phyloP scores from a whole-genome alignment of 2,329 filamentous ascomycete genomes.

The Fusarium coffeatum region DNA sequence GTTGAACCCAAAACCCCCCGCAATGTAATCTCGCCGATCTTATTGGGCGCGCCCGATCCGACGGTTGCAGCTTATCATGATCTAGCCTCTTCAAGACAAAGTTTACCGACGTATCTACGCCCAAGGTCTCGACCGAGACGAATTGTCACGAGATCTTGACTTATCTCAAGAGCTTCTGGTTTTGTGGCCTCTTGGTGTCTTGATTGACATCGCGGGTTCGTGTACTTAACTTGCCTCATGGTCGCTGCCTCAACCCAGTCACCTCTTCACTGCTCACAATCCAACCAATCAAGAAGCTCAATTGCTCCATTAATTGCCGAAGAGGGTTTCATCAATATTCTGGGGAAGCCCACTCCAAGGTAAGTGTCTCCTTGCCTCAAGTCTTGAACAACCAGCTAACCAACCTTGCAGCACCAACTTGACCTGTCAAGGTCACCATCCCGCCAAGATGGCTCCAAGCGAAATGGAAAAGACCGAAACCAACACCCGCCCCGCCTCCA shows the following conservation, averaged over 20 bases:
- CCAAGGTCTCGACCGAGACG: background rate
- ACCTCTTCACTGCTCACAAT: too few species aligned
- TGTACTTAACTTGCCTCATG: slow-evolving; percentile 8
- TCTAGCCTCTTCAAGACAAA: slow-evolving; percentile 3
- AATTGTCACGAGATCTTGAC: background rate
- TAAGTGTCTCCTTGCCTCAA: too few species aligned
- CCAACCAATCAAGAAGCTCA: background rate
- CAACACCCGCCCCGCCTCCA: background rate
- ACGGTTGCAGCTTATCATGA: slow-evolving; percentile 20
- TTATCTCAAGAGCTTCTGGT: background rate
- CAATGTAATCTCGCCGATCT: background rate
- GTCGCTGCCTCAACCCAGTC: too few species aligned
- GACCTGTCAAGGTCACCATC: background rate
- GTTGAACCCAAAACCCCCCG: background rate
- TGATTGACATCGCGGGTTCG: background rate
- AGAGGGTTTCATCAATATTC: background rate
- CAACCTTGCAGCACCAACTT: background rate
- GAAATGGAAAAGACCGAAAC: slow-evolving; percentile 4
- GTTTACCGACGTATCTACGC: slow-evolving; percentile 14
- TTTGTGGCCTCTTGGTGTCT: fast-evolving
- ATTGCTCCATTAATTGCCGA: background rate
- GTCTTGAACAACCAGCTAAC: too few species aligned
- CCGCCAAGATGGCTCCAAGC: background rate
- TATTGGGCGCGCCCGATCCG: slow-evolving; percentile 13
- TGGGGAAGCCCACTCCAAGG: background rate